phyloP scores from a whole-genome alignment of 1,284 basidiomycete species.

The Cutaneotrichosporon cyanovorans region DNA sequence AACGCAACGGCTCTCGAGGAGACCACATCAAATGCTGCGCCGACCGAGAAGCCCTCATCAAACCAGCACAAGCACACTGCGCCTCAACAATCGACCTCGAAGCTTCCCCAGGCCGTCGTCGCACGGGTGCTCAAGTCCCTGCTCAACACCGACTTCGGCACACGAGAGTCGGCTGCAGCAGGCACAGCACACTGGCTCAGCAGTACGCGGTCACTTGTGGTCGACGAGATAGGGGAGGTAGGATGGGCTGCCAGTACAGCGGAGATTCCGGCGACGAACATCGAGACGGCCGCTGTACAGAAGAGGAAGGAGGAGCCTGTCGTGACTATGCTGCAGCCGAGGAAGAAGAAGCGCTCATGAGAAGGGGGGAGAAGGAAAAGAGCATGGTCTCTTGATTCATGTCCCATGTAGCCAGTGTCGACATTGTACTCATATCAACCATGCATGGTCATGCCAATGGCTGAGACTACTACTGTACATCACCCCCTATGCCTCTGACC shows the following conservation, averaged over 20 bases:
- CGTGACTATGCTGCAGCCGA: constrained; percentile 44
- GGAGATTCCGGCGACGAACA: constrained; percentile 19
- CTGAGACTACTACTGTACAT: no score
- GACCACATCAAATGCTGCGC: background rate
- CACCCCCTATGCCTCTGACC: background rate
- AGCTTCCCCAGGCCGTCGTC: constrained; percentile 56
- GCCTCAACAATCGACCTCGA: background rate
- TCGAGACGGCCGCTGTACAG: constrained; percentile 23
- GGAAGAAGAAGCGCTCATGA: constrained; percentile 43
- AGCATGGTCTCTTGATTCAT: background rate
- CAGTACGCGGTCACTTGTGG: constrained; percentile 48
- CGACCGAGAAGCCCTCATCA: background rate
- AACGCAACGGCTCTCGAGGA: background rate
- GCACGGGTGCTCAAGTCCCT: constrained; percentile 62
- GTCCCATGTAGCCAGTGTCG: background rate
- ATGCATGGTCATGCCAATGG: constrained; percentile 18
- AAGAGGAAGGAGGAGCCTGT: constrained; percentile 34
- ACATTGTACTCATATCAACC: constrained; percentile 9
- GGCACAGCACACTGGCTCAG: constrained; percentile 64
- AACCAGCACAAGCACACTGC: background rate
- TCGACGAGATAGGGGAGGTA: constrained; percentile 32
- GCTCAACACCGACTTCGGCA: constrained; percentile 70
- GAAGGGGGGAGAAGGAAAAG: no score
- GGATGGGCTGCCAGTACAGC: constrained; percentile 23
- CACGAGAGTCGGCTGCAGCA: constrained; percentile 55